Percentiles rank a stretch among this genome's conserved stretches.
These are phyloP conservation scores for Mucor plumbeus DNA, from an alignment of 371 early-diverging fungal genomes.

Conservation along the genomic window DNA sequence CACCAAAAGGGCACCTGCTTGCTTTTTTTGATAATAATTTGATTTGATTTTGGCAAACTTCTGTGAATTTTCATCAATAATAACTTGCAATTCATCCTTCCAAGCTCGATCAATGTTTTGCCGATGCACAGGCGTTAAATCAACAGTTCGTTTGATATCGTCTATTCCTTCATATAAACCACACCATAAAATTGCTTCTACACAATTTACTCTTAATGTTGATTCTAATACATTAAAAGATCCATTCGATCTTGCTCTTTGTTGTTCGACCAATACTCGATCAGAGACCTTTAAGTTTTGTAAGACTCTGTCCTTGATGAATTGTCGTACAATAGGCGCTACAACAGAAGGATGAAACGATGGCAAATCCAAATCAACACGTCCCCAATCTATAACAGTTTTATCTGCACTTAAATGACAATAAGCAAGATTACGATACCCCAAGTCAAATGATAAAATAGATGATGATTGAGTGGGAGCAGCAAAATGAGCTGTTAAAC, in stretches of 20 bases:
- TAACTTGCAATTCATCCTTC: slow-evolving; percentile 17
- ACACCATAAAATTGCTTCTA: slow-evolving; percentile 61
- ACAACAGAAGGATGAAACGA: slow-evolving; percentile 41
- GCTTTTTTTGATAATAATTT: slow-evolving; percentile 32
- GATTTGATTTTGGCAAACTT: neutral
- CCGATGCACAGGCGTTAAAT: slow-evolving; percentile 27
- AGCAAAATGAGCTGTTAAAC: slow-evolving; percentile 6
- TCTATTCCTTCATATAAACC: slow-evolving; percentile 29
- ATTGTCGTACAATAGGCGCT: slow-evolving; percentile 34
- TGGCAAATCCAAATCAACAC: slow-evolving; percentile 44
- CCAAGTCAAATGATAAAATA: slow-evolving; percentile 76
- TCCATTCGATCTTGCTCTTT: slow-evolving; percentile 52
- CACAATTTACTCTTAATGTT: slow-evolving; percentile 54
- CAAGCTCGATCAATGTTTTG: slow-evolving; percentile 32
- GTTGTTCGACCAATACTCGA: slow-evolving; percentile 55
- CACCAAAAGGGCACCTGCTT: slow-evolving; percentile 40
- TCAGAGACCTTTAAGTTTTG: slow-evolving; percentile 10
- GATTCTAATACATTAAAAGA: slow-evolving; percentile 45
- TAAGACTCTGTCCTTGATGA: slow-evolving; percentile 22
- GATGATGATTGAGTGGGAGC: slow-evolving; percentile 20
- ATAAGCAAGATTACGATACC: slow-evolving; percentile 73
- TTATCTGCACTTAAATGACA: slow-evolving; percentile 48
- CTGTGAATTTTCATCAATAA: neutral
- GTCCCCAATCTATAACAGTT: slow-evolving; percentile 45
- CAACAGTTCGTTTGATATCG: neutral